These are phyloP conservation scores for Phanerochaete sordida DNA, from an alignment of 768 basidiomycete species.

Conservation along the genomic window DNA sequence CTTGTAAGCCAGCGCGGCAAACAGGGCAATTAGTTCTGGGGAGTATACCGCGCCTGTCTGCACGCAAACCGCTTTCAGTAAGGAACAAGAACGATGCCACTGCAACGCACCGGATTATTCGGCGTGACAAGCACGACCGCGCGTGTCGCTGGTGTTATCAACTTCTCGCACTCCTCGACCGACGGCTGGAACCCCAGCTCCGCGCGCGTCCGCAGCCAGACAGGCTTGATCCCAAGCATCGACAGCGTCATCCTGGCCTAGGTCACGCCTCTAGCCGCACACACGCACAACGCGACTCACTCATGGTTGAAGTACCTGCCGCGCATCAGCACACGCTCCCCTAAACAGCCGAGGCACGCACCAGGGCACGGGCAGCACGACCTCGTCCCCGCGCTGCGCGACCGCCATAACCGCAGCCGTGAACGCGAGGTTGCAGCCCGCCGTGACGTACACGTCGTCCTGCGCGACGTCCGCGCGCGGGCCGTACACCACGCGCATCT, in stretches of 20 bases:
- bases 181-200: constrained; percentile 61
- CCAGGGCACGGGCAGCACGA: constrained; percentile 74
- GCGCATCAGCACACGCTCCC: not conserved
- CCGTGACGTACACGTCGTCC: constrained; percentile 64
- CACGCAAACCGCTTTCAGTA: not conserved
- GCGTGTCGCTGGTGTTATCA: constrained; percentile 57
- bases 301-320: constrained; percentile 67
- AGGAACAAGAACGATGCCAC: not conserved
- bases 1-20: constrained; percentile 53
- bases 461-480: constrained; percentile 39
- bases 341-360: constrained; percentile 23
- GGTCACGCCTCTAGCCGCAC: constrained; percentile 6
- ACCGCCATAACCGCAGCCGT: constrained; percentile 56
- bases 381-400: constrained; percentile 66
- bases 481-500: constrained; percentile 63
- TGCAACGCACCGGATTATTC: constrained; percentile 60
- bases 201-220: constrained; percentile 50
- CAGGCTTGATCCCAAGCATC: constrained; percentile 55
- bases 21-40: constrained; percentile 50
- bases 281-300: constrained; percentile 30
- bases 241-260: constrained; percentile 58
- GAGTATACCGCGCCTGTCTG: constrained; percentile 73
- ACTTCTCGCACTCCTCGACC: constrained; percentile 38
- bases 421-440: constrained; percentile 75
- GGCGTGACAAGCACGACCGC: constrained; percentile 77